Evolutionary conservation across 2,329 filamentous ascomycete genomes (phyloP), one percentile per base, ranked within the genome.

Genomic region (Calonectria hongkongensis): DNA sequence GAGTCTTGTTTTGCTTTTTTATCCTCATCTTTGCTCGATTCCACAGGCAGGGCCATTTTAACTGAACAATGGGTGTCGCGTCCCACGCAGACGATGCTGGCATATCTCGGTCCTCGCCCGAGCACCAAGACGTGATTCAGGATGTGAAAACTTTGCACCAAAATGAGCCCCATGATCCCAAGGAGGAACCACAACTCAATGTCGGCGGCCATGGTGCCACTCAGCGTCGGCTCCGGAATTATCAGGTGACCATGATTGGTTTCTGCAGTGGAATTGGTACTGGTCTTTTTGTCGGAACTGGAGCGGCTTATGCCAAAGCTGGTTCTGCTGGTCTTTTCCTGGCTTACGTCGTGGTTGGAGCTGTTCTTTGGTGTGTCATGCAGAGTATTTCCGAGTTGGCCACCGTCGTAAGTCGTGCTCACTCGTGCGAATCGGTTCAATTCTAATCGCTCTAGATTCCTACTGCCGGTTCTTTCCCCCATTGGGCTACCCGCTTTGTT

Each of bases 401-500:
- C 2, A 79, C 77, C 3, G 43, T 79, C 28, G 77, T 79, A 41
- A 65, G 72, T 71, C 48, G 15, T 9, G 15, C 4, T 30, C 12
- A 12, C 4, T 15, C 1, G 9, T 1, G 13, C 10, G 3, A 1
- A 21, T 0, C 1, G 3, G 4, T 27, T 3, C 1, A 4, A 7
- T 7, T 54, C 54, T 21, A 12, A 68, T 4, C 6, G 5, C 2
- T 9, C 3, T 27, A 79, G 77, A 63, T 79, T 5, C 77, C 77
- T 10, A 79, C 77, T 1, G 77, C 77, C 13, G 77, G 77, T 36
- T 78, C 77, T 0, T 79, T 79, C 47, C 77, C 77, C 41, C 77
- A 79, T 21, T 79, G 76, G 77, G 77, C 77, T 0, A 78, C 77
- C 41, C 77, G 78, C 13, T 79, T 79, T 48, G 74, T 79, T n/a